Percentiles rank a stretch among this genome's conserved stretches.
phyloP scores from a whole-genome alignment of 257 asterid genomes.

The Scutellaria galericulata region DNA sequence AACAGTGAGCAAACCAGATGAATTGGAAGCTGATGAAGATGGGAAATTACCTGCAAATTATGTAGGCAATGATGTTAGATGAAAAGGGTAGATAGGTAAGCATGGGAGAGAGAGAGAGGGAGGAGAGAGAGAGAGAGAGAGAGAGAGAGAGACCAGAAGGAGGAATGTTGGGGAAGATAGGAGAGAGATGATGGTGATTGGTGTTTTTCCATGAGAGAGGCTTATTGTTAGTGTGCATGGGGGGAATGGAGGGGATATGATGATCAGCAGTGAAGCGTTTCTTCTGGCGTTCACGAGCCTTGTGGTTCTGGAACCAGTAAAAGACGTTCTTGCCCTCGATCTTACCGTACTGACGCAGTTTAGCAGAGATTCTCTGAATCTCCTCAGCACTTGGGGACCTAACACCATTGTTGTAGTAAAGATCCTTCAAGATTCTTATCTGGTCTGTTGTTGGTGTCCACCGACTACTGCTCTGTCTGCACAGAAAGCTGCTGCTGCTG shows the following conservation, averaged over 20 bases:
- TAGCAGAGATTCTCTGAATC: constrained; percentile 91
- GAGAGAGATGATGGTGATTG: neutral
- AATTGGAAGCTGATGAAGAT: constrained; percentile 53
- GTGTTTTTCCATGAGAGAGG: neutral
- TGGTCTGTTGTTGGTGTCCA: constrained; percentile 98
- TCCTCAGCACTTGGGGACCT: constrained; percentile 94
- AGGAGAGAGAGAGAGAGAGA: neutral
- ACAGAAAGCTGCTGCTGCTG: constrained; percentile 40
- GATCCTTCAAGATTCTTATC: constrained; percentile 88
- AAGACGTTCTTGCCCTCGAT: constrained; percentile 97
- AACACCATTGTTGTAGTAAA: constrained; percentile 95
- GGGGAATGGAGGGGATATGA: too few species aligned
- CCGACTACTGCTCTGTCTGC: constrained; percentile 89
- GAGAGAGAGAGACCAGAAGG: neutral
- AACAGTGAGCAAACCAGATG: constrained; percentile 43
- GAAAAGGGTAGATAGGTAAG: too few species aligned
- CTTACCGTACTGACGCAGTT: constrained; percentile 91
- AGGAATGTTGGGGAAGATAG: neutral
- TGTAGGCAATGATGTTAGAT: neutral
- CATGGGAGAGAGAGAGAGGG: too few species aligned
- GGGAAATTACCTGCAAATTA: constrained; percentile 46
- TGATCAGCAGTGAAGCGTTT: constrained; percentile 64
- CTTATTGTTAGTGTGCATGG: neutral
- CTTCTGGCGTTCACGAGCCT: constrained; percentile 97
- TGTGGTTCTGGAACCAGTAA: constrained; percentile 98